A percentile compares a stretch with the other conserved stretches of the same genome.
Conservation (phyloP, 441 rosid species). For the Gossypium aridum region DNA sequence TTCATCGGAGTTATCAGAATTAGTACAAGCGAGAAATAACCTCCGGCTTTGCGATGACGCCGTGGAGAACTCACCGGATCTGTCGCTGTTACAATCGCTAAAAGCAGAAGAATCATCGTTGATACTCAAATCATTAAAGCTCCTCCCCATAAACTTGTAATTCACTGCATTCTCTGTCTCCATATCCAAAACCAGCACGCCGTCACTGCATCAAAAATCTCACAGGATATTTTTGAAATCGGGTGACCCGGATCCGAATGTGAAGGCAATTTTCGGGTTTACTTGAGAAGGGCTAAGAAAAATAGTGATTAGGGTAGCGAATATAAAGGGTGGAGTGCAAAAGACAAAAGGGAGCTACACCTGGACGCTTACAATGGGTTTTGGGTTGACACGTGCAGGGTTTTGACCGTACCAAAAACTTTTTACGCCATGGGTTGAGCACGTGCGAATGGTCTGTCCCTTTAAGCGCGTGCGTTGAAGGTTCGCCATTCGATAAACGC, state of each 20-base stretch:
- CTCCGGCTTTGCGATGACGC: constrained; percentile 60
- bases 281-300: background rate
- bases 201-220: constrained; percentile 22
- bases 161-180: constrained; percentile 28
- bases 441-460: constrained; percentile 34
- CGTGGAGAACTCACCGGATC: constrained; percentile 77
- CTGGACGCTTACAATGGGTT: constrained; percentile 16
- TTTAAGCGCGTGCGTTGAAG: constrained; percentile 37
- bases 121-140: constrained; percentile 28
- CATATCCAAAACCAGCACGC: constrained; percentile 18
- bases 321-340: constrained; percentile 6
- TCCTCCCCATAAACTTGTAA: constrained; percentile 42
- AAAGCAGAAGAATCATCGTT: constrained; percentile 64
- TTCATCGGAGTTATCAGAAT: constrained; percentile 71
- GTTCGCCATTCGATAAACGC: constrained; percentile 18
- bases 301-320: background rate
- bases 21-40: constrained; percentile 51
- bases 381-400: constrained; percentile 29
- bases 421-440: constrained; percentile 15
- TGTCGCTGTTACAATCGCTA: constrained; percentile 90
- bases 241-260: constrained; percentile 2
- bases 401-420: constrained; percentile 18
- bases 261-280: background rate
- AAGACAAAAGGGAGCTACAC: background rate
- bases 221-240: background rate